Evolutionary conservation across 2,329 filamentous ascomycete genomes (phyloP).

Genomic region (Zymoseptoria crescenta): DNA sequence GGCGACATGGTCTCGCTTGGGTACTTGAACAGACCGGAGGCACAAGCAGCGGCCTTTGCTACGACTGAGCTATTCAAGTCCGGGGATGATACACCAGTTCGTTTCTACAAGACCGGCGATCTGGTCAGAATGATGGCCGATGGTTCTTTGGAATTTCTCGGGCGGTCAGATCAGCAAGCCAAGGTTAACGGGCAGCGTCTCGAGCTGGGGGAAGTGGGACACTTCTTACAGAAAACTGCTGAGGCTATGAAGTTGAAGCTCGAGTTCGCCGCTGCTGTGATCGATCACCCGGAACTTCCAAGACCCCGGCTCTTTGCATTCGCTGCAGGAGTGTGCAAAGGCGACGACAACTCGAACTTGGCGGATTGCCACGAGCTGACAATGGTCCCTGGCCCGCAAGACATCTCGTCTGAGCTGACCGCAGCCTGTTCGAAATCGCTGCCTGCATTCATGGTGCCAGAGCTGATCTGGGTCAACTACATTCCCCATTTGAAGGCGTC

Average conservation of each 20-base stretch:
- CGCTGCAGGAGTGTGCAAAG: constrained; percentile 2
- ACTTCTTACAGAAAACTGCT: constrained; percentile 1
- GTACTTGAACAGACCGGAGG: constrained; percentile 9
- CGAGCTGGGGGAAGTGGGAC: constrained; percentile 17
- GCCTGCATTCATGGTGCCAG: constrained; percentile 8
- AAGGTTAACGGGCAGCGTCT: constrained; percentile 20
- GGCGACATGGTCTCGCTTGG: constrained; percentile 1
- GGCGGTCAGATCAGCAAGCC: constrained; percentile 18
- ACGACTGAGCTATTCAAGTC: constrained; percentile 1
- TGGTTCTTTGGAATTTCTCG: constrained; percentile 14
- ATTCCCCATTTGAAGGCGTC: constrained; percentile 11
- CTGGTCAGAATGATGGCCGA: constrained; percentile 15
- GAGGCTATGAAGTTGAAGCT: constrained; percentile 8
- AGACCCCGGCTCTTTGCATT: constrained; percentile 10
- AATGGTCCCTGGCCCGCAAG: constrained; percentile 3
- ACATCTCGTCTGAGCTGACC: constrained; percentile 2
- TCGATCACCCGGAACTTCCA: constrained; percentile 11
- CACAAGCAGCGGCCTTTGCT: constrained; percentile 6
- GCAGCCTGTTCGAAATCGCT: constrained; percentile 6
- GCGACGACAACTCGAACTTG: background rate
- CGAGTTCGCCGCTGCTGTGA: constrained; percentile 5
- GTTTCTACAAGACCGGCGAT: constrained; percentile 18
- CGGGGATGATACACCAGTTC: constrained; percentile 5
- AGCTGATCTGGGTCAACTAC: constrained; percentile 8
- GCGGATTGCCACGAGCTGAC: background rate